These are phyloP conservation scores for Apostasia ramifera DNA, from an alignment of 106 monocot species.

Conservation along the genomic window DNA sequence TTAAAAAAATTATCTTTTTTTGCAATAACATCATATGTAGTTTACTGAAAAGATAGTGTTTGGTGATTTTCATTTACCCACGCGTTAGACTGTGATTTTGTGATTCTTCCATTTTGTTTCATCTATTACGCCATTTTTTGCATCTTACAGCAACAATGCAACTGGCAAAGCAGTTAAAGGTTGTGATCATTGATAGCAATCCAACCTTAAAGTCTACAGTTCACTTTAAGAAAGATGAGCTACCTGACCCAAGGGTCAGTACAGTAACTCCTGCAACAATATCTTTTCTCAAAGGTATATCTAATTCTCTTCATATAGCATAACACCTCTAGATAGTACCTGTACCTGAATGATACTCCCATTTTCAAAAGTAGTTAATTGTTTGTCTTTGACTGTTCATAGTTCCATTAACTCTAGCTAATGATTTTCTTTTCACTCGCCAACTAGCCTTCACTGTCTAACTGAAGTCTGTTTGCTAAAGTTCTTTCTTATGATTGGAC, in stretches of 20 bases:
- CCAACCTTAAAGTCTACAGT: slow-evolving; percentile 42
- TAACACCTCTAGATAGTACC: neutral
- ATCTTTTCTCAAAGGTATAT: slow-evolving; percentile 81
- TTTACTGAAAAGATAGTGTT: too few relatives aligned
- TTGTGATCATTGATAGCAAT: slow-evolving; percentile 87
- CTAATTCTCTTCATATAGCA: neutral
- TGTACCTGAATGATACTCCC: too few relatives aligned
- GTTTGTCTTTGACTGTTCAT: too few relatives aligned
- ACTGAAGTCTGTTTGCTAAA: too few relatives aligned
- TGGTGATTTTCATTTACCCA: too few relatives aligned
- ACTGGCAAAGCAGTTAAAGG: slow-evolving; percentile 68
- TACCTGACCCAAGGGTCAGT: slow-evolving; percentile 93
- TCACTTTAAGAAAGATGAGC: slow-evolving; percentile 43
- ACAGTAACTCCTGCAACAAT: slow-evolving; percentile 90
- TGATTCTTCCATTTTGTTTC: slow-evolving; percentile 2
- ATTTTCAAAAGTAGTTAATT: too few relatives aligned
- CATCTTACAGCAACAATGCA: slow-evolving; percentile 55
- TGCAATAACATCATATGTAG: too few relatives aligned
- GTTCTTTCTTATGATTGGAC: too few relatives aligned
- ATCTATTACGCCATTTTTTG: neutral
- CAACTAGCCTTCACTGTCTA: too few relatives aligned
- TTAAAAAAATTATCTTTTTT: too few relatives aligned
- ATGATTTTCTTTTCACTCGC: too few relatives aligned
- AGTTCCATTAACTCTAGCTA: too few relatives aligned
- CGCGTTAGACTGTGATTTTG: neutral